Evolutionary conservation across 2,329 filamentous ascomycete species (phyloP).

Genomic region (Colletotrichum spaethianum): DNA sequence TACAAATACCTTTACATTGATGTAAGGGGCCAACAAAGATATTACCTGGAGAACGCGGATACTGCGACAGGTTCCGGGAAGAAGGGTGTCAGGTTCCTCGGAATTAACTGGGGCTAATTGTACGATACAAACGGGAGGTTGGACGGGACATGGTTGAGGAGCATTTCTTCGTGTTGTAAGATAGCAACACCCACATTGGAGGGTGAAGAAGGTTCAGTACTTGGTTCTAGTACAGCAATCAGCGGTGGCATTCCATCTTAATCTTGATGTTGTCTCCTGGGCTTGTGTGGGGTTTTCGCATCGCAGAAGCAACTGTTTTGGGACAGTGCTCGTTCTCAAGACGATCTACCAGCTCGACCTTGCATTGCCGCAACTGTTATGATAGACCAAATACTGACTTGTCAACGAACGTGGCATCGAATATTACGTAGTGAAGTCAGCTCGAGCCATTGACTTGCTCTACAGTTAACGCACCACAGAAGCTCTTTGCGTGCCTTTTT

Average conservation of each 20-base stretch:
- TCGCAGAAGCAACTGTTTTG: too few relatives aligned
- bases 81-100: conserved; percentile 70
- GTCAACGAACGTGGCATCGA: too few relatives aligned
- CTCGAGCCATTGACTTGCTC: not conserved
- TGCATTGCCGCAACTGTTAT: not conserved
- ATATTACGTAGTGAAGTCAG: not conserved
- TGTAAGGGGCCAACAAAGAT: conserved; percentile 77
- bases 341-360: not conserved
- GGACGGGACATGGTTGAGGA: not conserved
- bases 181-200: not conserved
- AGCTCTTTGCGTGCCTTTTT: too few relatives aligned
- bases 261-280: not conserved
- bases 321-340: not conserved
- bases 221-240: not conserved
- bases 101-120: conserved; percentile 69
- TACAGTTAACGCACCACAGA: not conserved
- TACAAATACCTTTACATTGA: conserved; percentile 88
- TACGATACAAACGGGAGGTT: not conserved
- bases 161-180: not conserved
- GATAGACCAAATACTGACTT: not conserved
- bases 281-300: not conserved
- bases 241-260: not conserved
- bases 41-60: conserved; percentile 76
- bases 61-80: conserved; percentile 52
- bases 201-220: not conserved